Evolutionary conservation across 345 rosid genomes (phyloP).

Genomic region (Eucalyptus dawsonii): DNA sequence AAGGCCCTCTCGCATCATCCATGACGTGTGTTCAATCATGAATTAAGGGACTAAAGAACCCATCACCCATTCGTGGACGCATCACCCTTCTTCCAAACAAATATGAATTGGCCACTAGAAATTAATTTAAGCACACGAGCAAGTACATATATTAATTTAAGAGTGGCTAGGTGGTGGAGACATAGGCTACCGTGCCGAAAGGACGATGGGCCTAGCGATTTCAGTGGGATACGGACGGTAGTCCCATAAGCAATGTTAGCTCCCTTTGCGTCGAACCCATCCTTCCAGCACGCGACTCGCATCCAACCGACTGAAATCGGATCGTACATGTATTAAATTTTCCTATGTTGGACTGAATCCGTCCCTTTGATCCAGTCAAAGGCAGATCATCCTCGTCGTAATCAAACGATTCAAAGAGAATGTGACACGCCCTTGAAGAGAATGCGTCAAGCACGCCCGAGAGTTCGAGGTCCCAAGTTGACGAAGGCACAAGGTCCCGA

Average conservation of each 20-base stretch:
- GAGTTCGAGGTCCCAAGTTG: not conserved
- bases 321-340: not conserved
- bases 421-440: not conserved
- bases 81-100: not conserved
- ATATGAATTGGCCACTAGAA: not conserved
- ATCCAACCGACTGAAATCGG: not conserved
- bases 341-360: not conserved
- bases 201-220: not conserved
- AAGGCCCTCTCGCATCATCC: not conserved
- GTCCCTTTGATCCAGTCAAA: not conserved
- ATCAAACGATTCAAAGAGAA: not conserved
- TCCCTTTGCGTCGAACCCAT: not conserved
- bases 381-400: not conserved
- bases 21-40: not conserved
- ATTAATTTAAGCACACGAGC: not conserved
- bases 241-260: not conserved
- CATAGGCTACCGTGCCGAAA: not conserved
- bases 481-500: not conserved
- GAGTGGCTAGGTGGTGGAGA: not conserved
- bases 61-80: not conserved
- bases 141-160: not conserved
- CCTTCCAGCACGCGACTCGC: not conserved
- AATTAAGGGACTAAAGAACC: not conserved
- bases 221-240: not conserved
- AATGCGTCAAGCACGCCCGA: not conserved